Percentiles rank a stretch among this genome's conserved stretches.
Conservation (phyloP, 139 green algal species). For the Volvox africanus region DNA sequence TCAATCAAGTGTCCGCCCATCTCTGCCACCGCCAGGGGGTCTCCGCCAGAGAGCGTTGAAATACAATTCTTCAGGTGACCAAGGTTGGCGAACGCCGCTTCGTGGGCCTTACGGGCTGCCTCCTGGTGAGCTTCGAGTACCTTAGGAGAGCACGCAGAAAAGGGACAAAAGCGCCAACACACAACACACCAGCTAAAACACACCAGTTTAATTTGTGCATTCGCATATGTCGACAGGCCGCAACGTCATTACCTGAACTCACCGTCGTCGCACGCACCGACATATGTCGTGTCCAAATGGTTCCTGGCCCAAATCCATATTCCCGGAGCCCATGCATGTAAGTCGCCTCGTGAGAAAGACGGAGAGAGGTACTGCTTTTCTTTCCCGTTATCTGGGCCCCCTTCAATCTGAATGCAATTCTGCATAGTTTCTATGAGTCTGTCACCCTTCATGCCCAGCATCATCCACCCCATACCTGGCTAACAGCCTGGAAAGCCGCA, state of each 20-base stretch:
- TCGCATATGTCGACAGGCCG: too few species aligned
- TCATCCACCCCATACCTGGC: conserved; percentile 4
- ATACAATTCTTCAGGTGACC: conserved; percentile 8
- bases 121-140: conserved; percentile 13
- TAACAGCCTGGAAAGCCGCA: conserved; percentile 32
- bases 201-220: neutral
- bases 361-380: neutral
- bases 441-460: too few species aligned
- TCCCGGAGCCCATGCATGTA: neutral
- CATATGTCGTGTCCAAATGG: too few species aligned
- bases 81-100: conserved; percentile 19
- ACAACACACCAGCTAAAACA: neutral
- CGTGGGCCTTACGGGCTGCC: neutral
- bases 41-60: neutral
- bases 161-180: neutral
- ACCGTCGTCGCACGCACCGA: too few species aligned
- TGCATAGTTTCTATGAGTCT: too few species aligned
- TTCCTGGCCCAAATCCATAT: neutral
- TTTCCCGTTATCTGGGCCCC: neutral
- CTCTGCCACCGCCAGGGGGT: neutral
- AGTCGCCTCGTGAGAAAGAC: neutral
- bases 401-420: neutral
- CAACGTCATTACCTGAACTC: too few species aligned
- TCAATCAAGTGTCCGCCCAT: conserved; percentile 6
- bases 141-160: neutral